Evolutionary conservation across 805 yeast species (phyloP).

Genomic region (Zygosaccharomyces siamensis): DNA sequence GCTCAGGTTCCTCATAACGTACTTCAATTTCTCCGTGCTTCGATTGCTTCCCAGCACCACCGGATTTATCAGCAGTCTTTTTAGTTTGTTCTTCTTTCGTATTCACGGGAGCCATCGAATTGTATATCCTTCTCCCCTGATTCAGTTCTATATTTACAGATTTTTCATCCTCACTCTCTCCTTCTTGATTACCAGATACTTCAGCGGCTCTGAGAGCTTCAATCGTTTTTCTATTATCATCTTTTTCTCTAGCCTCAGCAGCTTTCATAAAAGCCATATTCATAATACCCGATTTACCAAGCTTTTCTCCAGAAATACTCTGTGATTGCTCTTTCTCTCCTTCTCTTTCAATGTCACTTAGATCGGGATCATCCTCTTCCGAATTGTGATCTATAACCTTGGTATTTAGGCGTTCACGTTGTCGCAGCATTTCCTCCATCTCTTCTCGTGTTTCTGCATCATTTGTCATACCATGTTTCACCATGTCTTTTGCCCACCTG

Average conservation of each 20-base stretch:
- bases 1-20: slow-evolving; percentile 16
- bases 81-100: slow-evolving; percentile 4
- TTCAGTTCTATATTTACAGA: slow-evolving; percentile 52
- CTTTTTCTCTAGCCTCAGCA: slow-evolving; percentile 68
- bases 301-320: slow-evolving; percentile 27
- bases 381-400: slow-evolving; percentile 67
- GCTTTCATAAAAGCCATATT: slow-evolving; percentile 94
- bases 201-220: slow-evolving; percentile 45
- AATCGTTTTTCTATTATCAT: slow-evolving; percentile 52
- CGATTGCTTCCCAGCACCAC: slow-evolving; percentile 8
- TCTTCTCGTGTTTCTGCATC: slow-evolving; percentile 82
- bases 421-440: slow-evolving; percentile 88
- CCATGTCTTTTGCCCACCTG: slow-evolving; percentile 87
- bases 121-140: slow-evolving; percentile 75
- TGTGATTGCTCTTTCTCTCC: slow-evolving; percentile 37
- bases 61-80: background rate
- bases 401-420: slow-evolving; percentile 70
- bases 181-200: slow-evolving; percentile 33
- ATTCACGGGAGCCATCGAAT: slow-evolving; percentile 43
- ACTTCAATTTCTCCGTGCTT: slow-evolving; percentile 2
- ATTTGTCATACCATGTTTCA: slow-evolving; percentile 83
- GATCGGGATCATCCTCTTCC: slow-evolving; percentile 40
- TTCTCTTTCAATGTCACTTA: slow-evolving; percentile 49
- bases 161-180: slow-evolving; percentile 32
- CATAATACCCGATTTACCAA: slow-evolving; percentile 85